Conservation (phyloP, 1,284 basidiomycete genomes). For the Malassezia japonica region DNA sequence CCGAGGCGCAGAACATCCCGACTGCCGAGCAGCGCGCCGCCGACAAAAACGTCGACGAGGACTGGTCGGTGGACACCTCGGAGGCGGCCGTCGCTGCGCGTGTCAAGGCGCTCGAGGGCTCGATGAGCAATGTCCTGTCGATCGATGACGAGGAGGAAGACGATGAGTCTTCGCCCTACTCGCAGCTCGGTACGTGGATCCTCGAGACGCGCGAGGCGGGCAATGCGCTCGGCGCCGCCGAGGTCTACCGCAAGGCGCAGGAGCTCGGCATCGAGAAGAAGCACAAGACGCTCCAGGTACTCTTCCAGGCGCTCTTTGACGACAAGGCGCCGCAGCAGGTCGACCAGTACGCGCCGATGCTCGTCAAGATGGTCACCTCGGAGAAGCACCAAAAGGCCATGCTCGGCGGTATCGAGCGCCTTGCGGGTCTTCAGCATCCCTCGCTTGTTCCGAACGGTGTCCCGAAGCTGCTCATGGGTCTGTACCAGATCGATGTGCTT, state of each 20-base stretch:
- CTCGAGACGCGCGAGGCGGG: conserved; percentile 61
- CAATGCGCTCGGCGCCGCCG: conserved; percentile 52
- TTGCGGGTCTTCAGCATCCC: conserved; percentile 39
- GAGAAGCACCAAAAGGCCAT: conserved; percentile 95
- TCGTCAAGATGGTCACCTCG: conserved; percentile 59
- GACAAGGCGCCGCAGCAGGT: conserved; percentile 68
- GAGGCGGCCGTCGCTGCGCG: conserved; percentile 82
- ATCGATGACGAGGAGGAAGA: conserved; percentile 66
- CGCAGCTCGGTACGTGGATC: conserved; percentile 74
- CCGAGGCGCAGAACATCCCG: conserved; percentile 47
- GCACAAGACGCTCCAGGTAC: conserved; percentile 77
- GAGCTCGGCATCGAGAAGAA: conserved; percentile 90
- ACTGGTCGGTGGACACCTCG: conserved; percentile 84
- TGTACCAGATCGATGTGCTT: conserved; percentile 85
- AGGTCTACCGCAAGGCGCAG: conserved; percentile 79
- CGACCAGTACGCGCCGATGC: conserved; percentile 61
- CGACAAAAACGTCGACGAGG: conserved; percentile 52
- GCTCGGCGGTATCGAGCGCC: conserved; percentile 54
- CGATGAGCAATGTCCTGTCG: conserved; percentile 55
- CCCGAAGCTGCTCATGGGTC: conserved; percentile 86
- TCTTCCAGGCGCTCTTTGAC: conserved; percentile 80
- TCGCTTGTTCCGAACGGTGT: conserved; percentile 51
- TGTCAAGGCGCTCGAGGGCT: conserved; percentile 65
- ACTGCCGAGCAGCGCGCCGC: conserved; percentile 54
- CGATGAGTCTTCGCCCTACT: conserved; percentile 58